Evolutionary conservation across 345 rosid genomes (phyloP), one percentile per base, ranked within the genome.

Genomic region (Camelina sativa): DNA sequence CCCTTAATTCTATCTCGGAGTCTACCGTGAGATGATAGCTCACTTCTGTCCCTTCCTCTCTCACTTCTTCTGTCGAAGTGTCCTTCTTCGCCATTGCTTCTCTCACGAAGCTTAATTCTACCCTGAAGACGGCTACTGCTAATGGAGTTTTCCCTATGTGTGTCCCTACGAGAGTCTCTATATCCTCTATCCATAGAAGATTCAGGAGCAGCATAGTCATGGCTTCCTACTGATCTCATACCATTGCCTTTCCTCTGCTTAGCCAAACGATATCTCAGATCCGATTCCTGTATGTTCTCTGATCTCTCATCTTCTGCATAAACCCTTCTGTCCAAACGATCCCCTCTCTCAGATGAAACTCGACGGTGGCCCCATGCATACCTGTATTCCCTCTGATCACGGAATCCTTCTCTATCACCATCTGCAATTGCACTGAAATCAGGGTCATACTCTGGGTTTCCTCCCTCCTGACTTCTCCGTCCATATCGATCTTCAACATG

Each of bases 21-120:
- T 79, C 92, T 85, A 37, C 79, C 80, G n/a, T 84, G 87, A 48
- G 91, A 87, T 41, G 91, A 85, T 37, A 74, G 61, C 35, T 78
- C 82, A 43, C 85, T 84, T 80, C 83, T 43, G 54, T 64, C 84
- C 76, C 84, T 84, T 64, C 85, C 87, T 58, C 83, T 73, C 63
- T 86, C 90, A 62, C 53, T 67, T 61, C 82, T 93, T 74, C 84
- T 88, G 35, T 82, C 91, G 37, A 74, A 43, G 53, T 12, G 84
- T 38, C 62, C 41, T 41, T 85, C 90, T 23, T 72, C 65, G 11
- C 79, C 85, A 63, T 65, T 68, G 34, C 69, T 78, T 77, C 86
- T 84, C 57, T 83, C 86, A 1, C 85, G 90, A 79, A 89, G 92
- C 87, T 85, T 91, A 78, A 93, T 80, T 79, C 98, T 86, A 69